These are phyloP conservation scores for Vigna radiata DNA, from an alignment of 306 rosid species.

Conservation along the genomic window DNA sequence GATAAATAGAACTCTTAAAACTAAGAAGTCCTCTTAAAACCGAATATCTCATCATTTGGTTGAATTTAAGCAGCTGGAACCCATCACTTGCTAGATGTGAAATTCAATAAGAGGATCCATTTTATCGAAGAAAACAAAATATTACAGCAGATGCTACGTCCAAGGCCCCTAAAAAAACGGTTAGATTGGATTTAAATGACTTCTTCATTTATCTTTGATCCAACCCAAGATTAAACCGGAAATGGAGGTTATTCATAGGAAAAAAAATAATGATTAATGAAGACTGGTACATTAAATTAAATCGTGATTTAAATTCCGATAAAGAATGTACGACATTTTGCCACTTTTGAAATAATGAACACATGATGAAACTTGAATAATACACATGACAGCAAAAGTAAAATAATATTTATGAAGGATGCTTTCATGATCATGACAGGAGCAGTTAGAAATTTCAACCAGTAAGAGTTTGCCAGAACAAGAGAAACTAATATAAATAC, in stretches of 20 bases:
- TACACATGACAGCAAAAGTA: neutral
- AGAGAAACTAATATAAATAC: neutral
- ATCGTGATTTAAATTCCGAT: neutral
- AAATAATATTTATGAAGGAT: neutral
- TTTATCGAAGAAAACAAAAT: neutral
- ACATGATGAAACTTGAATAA: constrained; percentile 19
- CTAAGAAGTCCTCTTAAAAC: neutral
- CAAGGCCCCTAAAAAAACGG: neutral
- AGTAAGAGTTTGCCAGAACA: neutral
- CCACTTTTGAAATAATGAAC: constrained; percentile 21
- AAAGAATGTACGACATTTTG: constrained; percentile 5
- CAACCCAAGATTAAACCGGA: constrained; percentile 26
- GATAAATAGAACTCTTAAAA: neutral
- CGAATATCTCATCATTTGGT: neutral
- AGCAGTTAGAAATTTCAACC: neutral
- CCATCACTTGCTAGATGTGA: neutral
- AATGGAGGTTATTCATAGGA: constrained; percentile 2
- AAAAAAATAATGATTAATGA: neutral
- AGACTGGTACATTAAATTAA: neutral
- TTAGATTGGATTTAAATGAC: neutral
- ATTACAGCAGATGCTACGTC: neutral
- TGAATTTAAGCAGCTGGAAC: neutral
- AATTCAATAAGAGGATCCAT: neutral
- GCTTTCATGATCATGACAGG: neutral
- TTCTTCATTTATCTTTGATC: constrained; percentile 11